These are phyloP conservation scores for Croton setiger DNA, from an alignment of 441 rosid species.

Conservation along the genomic window DNA sequence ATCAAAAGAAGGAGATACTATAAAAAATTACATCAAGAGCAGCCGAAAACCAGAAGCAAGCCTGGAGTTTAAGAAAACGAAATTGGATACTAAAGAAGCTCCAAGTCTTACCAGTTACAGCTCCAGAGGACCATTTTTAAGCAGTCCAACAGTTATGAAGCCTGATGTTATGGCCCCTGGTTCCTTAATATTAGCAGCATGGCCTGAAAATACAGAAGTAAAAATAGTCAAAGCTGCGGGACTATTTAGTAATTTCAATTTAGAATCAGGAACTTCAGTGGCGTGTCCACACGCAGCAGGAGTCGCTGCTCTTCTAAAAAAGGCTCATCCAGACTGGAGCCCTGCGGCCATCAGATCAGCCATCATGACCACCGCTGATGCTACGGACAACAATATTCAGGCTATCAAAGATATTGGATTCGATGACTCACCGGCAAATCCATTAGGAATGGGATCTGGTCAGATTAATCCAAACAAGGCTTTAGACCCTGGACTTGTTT, in stretches of 20 bases:
- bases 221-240: conserved; percentile 42
- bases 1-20: conserved; percentile 51
- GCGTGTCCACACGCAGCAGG: conserved; percentile 92
- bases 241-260: conserved; percentile 56
- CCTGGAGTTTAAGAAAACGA: conserved; percentile 49
- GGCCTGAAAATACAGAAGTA: conserved; percentile 55
- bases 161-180: conserved; percentile 94
- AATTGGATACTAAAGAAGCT: conserved; percentile 45
- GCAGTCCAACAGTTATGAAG: conserved; percentile 59
- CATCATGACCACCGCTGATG: conserved; percentile 76
- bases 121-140: conserved; percentile 71
- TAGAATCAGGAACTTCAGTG: conserved; percentile 79
- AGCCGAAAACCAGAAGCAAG: conserved; percentile 44
- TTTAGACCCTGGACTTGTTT: conserved; percentile 23
- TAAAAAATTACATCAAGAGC: conserved; percentile 46
- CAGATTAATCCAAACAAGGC: conserved; percentile 26
- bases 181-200: conserved; percentile 68
- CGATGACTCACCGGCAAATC: conserved; percentile 43
- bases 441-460: conserved; percentile 38
- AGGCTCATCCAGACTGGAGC: conserved; percentile 61
- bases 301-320: conserved; percentile 70
- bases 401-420: conserved; percentile 59
- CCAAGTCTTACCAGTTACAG: conserved; percentile 69
- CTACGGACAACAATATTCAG: conserved; percentile 38
- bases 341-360: conserved; percentile 80